phyloP scores from a whole-genome alignment of 441 rosid genomes.

The Lepidium campestre region DNA sequence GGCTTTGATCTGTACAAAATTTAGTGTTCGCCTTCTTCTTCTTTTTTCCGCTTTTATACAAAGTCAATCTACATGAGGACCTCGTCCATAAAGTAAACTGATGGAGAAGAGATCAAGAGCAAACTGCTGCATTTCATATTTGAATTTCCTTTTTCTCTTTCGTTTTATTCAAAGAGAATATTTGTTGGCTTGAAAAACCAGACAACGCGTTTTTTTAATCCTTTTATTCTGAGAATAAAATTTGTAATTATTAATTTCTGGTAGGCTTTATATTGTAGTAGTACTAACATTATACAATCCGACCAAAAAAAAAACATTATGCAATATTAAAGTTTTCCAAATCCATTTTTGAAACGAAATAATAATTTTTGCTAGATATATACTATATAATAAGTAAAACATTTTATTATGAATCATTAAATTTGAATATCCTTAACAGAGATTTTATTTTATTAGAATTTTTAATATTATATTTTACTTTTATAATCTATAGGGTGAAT shows the following conservation, averaged over 20 bases:
- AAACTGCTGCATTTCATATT: conserved; percentile 5
- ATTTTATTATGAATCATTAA: too few species aligned
- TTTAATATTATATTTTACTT: too few species aligned
- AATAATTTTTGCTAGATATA: neutral
- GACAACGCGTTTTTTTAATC: conserved; percentile 6
- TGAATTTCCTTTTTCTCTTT: neutral
- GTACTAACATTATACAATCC: too few species aligned
- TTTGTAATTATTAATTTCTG: neutral
- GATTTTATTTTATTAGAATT: too few species aligned
- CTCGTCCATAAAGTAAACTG: conserved; percentile 25
- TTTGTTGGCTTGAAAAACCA: conserved; percentile 13
- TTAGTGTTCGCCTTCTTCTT: neutral
- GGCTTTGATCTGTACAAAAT: conserved; percentile 2
- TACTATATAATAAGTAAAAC: neutral
- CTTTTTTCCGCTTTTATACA: neutral
- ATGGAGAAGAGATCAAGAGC: conserved; percentile 11
- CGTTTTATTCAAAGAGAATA: neutral
- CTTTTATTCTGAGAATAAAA: neutral
- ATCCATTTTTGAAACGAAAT: neutral
- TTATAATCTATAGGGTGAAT: neutral
- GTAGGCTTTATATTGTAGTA: neutral
- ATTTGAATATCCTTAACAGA: neutral
- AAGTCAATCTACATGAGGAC: conserved; percentile 28
- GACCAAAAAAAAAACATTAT: too few species aligned
- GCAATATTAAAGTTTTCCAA: too few species aligned